Evolutionary conservation across 768 basidiomycete species (phyloP), one percentile per base, ranked within the genome.

Genomic region (Serendipita indica): DNA sequence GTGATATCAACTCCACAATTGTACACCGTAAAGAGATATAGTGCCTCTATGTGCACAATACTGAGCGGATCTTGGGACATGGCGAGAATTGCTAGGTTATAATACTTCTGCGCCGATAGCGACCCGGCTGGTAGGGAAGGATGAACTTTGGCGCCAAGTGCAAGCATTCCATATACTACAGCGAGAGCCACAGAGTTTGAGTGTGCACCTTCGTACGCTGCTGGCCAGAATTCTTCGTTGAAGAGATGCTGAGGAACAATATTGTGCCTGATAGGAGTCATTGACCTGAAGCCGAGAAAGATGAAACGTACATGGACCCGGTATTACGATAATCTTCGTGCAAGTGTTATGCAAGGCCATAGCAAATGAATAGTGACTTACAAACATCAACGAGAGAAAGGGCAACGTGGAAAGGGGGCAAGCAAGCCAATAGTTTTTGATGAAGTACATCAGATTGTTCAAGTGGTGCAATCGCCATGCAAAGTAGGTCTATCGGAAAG

Each of bases 161-260:
- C 20, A 30, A 54, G 2, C 7, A 54, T 2, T 6, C 30, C 30
- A n/a, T 22, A 54, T 7, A 54, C 30, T 22, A 54, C 49, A 6
- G 49, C 49, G 4, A 54, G 49, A 22, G 30, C n/a, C 10, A 32
- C 20, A 28, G 22, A 22, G 10, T 25, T 25, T 10, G 49, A n/a
- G 20, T 27, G n/a, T 10, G 16, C 16, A 16, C 49, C 49, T 28
- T 32, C 49, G 22, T 54, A 54, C n/a, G 49, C 49, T 16, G 30
- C 49, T 12, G 49, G 49, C 49, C 49, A 54, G 30, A 54, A 54
- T 27, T 54, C 49, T 54, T 54, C 30, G 20, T 54, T 7, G 49
- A 54, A 30, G n/a, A 54, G 30, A 7, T 16, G n/a, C 20, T 32
- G 49, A 18, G 49, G 30, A 3, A 54, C 30, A 5, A 54, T 54